Evolutionary conservation across 2,329 filamentous ascomycete genomes (phyloP).

Genomic region (Lachnellula suecica): DNA sequence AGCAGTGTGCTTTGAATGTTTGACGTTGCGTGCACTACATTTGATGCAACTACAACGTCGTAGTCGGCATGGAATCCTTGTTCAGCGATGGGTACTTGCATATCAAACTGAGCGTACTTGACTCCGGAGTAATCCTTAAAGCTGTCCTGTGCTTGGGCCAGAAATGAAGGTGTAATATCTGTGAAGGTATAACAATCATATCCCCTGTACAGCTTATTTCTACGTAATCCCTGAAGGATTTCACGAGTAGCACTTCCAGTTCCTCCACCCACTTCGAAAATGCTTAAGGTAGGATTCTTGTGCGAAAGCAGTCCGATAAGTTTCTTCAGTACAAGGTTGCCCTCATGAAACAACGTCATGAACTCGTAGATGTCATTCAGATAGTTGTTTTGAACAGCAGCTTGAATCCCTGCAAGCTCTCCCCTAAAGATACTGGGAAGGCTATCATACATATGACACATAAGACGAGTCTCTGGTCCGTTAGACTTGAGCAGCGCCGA

Average conservation of each 20-base stretch:
- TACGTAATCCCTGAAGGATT: neutral
- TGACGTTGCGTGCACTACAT: constrained; percentile 26
- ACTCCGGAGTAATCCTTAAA: constrained; percentile 15
- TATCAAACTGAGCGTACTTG: constrained; percentile 34
- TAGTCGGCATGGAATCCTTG: constrained; percentile 35
- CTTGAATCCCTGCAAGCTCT: neutral
- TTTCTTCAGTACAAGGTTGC: neutral
- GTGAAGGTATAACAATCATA: constrained; percentile 15
- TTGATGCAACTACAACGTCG: constrained; percentile 24
- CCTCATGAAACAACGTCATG: neutral
- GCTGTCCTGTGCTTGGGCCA: constrained; percentile 29
- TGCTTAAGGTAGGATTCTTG: constrained; percentile 1
- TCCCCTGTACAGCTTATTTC: neutral
- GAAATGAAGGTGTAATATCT: constrained; percentile 32
- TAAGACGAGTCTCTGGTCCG: neutral
- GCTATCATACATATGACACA: neutral
- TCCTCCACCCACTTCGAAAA: constrained; percentile 12
- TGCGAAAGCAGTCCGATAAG: too few relatives aligned
- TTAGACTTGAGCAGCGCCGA: too few relatives aligned
- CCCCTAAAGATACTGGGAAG: neutral
- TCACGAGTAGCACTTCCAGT: neutral
- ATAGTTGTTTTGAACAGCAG: neutral
- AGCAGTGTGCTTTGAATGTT: constrained; percentile 11
- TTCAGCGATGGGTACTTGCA: constrained; percentile 28
- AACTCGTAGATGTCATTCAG: neutral